Percentiles rank a stretch among this genome's conserved stretches.
These are phyloP conservation scores for Prunus mira DNA, from an alignment of 306 rosid species.

Conservation along the genomic window DNA sequence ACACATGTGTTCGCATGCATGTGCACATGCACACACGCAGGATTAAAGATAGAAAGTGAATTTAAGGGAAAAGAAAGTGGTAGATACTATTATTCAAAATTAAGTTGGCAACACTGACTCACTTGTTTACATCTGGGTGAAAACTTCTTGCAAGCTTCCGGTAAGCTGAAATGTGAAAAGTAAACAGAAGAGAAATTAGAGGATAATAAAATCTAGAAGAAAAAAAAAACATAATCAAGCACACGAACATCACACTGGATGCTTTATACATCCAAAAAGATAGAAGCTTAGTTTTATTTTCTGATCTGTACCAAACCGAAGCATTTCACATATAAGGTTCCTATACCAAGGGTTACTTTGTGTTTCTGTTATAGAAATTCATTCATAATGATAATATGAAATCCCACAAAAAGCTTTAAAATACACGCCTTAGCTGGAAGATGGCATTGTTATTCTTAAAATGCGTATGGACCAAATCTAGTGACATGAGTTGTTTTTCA, in stretches of 20 bases:
- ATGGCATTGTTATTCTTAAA: not conserved
- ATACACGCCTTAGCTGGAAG: not conserved
- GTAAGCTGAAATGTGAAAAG: constrained; percentile 65
- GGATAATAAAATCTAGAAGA: not conserved
- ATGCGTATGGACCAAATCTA: not conserved
- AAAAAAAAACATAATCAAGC: not conserved
- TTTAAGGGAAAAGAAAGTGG: not conserved
- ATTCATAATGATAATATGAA: not conserved
- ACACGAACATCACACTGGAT: not conserved
- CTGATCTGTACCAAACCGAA: not conserved
- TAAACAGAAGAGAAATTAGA: not conserved
- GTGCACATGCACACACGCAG: not conserved
- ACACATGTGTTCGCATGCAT: not conserved
- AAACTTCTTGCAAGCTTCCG: constrained; percentile 92
- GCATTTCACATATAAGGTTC: not conserved
- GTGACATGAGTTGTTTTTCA: not conserved
- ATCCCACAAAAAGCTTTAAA: too few species aligned
- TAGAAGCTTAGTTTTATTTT: not conserved
- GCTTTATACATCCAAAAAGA: not conserved
- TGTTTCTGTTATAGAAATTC: not conserved
- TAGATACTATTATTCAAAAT: constrained; percentile 3
- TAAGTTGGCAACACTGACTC: constrained; percentile 28
- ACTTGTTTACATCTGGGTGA: constrained; percentile 99
- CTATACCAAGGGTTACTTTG: not conserved
- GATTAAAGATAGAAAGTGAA: not conserved